A percentile compares a stretch with the other conserved stretches of the same genome.
phyloP scores from a whole-genome alignment of 352 stramenopile genomes.

The Phytopythium vexans region DNA sequence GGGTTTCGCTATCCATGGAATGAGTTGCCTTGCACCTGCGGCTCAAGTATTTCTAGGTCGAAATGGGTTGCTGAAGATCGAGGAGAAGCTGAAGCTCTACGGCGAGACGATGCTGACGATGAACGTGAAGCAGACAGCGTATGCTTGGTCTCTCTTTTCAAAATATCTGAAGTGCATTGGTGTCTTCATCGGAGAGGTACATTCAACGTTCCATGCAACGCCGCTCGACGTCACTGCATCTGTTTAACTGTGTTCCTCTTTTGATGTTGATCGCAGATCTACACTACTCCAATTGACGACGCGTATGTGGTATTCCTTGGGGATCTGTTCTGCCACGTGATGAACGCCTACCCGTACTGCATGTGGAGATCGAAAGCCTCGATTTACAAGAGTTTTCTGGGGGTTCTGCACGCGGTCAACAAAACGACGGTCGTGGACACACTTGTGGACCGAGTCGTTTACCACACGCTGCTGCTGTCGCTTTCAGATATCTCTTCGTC shows the following conservation, averaged over 20 bases:
- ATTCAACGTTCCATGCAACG: background rate
- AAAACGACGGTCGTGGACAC: constrained; percentile 31
- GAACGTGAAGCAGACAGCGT: constrained; percentile 40
- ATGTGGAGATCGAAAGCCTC: constrained; percentile 55
- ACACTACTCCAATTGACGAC: constrained; percentile 28
- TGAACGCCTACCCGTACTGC: constrained; percentile 60
- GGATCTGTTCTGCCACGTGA: constrained; percentile 53
- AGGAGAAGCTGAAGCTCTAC: constrained; percentile 61
- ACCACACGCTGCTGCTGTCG: constrained; percentile 59
- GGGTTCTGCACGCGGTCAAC: constrained; percentile 37
- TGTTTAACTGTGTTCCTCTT: background rate
- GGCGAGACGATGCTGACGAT: constrained; percentile 68
- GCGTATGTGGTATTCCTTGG: constrained; percentile 51
- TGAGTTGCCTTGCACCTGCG: constrained; percentile 41
- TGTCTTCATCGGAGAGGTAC: constrained; percentile 55
- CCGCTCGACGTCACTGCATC: too few species aligned
- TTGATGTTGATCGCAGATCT: constrained; percentile 15
- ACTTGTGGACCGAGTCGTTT: constrained; percentile 49
- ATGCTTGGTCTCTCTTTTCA: constrained; percentile 55
- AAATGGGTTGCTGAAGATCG: constrained; percentile 57
- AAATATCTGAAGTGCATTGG: constrained; percentile 57
- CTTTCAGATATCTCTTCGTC: constrained; percentile 59
- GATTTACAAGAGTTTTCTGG: constrained; percentile 50
- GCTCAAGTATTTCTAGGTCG: constrained; percentile 51
- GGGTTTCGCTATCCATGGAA: constrained; percentile 51